Conservation (phyloP, 768 basidiomycete species). For the Boletus rubropictus region DNA sequence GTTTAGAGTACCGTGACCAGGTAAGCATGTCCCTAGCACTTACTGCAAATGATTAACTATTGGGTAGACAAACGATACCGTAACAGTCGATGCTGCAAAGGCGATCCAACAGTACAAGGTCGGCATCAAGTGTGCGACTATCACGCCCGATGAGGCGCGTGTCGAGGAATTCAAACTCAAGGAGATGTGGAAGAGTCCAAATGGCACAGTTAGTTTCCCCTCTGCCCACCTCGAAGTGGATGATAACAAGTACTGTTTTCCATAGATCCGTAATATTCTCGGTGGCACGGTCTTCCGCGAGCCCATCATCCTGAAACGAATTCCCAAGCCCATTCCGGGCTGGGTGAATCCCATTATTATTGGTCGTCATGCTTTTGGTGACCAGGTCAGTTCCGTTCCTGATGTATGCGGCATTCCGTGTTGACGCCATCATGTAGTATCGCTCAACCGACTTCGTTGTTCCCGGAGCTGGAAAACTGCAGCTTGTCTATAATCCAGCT, state of each 20-base stretch:
- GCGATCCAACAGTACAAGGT: constrained; percentile 93
- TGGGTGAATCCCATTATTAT: constrained; percentile 97
- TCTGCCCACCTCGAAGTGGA: neutral
- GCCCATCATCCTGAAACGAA: constrained; percentile 86
- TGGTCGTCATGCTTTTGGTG: constrained; percentile 95
- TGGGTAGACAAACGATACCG: constrained; percentile 80
- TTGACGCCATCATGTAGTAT: constrained; percentile 48
- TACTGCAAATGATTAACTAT: neutral
- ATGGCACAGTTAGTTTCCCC: constrained; percentile 68
- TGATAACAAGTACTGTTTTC: neutral
- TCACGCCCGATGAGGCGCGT: constrained; percentile 95
- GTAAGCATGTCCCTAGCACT: constrained; percentile 35
- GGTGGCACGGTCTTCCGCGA: constrained; percentile 99
- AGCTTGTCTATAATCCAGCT: constrained; percentile 82
- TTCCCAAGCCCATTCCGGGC: constrained; percentile 92
- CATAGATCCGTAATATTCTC: constrained; percentile 91
- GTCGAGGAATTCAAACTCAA: constrained; percentile 97
- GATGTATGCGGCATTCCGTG: constrained; percentile 1
- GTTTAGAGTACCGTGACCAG: constrained; percentile 86
- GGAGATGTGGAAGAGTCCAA: constrained; percentile 98
- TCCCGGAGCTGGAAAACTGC: constrained; percentile 88
- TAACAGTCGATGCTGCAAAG: constrained; percentile 90
- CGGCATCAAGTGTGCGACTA: constrained; percentile 98
- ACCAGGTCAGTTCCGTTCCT: constrained; percentile 53
- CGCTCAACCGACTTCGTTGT: constrained; percentile 90